phyloP scores from a whole-genome alignment of 371 early-diverging fungal genomes.

The Lichtheimia ramosa region DNA sequence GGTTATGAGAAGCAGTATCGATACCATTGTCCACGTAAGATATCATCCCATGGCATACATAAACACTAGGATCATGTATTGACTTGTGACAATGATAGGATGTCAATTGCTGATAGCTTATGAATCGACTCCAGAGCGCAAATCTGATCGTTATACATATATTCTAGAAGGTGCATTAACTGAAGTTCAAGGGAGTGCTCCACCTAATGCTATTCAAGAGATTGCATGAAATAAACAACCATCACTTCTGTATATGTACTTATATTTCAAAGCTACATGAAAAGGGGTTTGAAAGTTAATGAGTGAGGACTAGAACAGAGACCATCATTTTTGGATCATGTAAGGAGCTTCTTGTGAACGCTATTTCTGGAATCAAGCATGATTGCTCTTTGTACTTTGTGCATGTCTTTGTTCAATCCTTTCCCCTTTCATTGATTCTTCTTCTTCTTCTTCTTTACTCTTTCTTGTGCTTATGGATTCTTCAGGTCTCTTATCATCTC shows the following conservation, averaged over 20 bases:
- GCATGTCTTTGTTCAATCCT: too few relatives aligned
- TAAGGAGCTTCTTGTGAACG: background rate
- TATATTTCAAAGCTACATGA: background rate
- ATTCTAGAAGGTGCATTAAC: conserved; percentile 62
- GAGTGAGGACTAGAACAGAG: background rate
- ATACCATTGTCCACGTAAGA: conserved; percentile 59
- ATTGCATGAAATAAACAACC: background rate
- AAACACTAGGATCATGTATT: conserved; percentile 44
- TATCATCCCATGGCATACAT: background rate
- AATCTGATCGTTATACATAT: conserved; percentile 61
- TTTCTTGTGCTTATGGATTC: background rate
- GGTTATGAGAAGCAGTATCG: conserved; percentile 66
- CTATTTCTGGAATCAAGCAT: background rate
- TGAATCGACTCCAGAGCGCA: conserved; percentile 57
- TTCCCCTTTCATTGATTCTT: conserved; percentile 1
- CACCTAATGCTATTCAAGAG: conserved; percentile 40
- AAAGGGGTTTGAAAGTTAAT: background rate
- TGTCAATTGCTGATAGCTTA: conserved; percentile 61
- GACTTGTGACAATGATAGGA: conserved; percentile 19
- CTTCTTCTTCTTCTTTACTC: background rate
- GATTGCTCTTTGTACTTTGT: background rate
- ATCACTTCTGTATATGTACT: background rate
- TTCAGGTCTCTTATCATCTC: too few relatives aligned
- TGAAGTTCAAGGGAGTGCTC: conserved; percentile 58
- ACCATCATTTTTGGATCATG: background rate